Percentiles rank a stretch among this genome's conserved stretches.
phyloP scores from a whole-genome alignment of 2,329 filamentous ascomycete species.

The Nothopassalora personata region DNA sequence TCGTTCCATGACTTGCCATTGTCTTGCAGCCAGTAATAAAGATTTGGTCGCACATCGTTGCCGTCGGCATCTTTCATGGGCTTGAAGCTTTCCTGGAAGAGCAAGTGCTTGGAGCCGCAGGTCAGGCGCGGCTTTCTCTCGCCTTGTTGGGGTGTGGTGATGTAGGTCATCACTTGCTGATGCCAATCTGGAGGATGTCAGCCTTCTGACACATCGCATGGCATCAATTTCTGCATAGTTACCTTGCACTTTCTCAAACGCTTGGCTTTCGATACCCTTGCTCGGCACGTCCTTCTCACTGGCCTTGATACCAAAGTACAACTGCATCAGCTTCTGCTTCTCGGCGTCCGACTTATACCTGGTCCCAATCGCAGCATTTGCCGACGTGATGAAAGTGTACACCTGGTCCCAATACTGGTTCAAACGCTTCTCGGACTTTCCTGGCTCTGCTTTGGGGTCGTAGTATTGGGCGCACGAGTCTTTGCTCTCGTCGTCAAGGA shows the following conservation, averaged over 20 bases:
- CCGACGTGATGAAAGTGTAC: neutral
- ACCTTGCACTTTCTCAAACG: neutral
- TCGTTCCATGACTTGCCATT: neutral
- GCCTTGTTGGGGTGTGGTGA: neutral
- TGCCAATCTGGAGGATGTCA: neutral
- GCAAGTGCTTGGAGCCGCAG: neutral
- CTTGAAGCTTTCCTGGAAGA: neutral
- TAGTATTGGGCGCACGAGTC: neutral
- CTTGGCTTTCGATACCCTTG: neutral
- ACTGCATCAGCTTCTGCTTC: neutral
- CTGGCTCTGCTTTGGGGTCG: neutral
- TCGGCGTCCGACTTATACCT: neutral
- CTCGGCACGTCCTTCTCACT: neutral
- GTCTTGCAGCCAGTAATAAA: neutral
- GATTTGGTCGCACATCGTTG: neutral
- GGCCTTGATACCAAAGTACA: neutral
- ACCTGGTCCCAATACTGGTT: neutral
- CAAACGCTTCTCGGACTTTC: neutral
- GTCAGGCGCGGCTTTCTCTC: neutral
- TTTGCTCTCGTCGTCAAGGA: neutral
- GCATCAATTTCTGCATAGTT: neutral
- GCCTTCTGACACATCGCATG: neutral
- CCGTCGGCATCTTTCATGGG: neutral
- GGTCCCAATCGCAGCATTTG: neutral
- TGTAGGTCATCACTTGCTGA: neutral